Percentiles rank a stretch among this genome's conserved stretches.
Evolutionary conservation across 2,329 filamentous ascomycete genomes (phyloP).

Genomic region (Penicillium polonicum): DNA sequence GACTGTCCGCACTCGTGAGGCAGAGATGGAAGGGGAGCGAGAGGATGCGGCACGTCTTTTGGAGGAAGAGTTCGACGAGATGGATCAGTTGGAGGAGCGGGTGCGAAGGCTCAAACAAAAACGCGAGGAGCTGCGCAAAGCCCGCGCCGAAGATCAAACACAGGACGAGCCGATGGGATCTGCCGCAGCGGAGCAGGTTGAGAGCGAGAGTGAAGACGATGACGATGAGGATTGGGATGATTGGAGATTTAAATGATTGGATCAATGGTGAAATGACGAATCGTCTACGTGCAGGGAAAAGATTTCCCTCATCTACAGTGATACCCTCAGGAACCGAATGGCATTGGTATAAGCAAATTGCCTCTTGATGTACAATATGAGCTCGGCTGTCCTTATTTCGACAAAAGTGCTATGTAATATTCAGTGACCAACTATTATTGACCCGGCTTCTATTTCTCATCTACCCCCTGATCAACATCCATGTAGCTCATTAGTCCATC

Average conservation of each 20-base stretch:
- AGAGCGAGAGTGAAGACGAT: slow-evolving; percentile 57
- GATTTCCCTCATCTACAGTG: slow-evolving; percentile 33
- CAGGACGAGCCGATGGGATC: slow-evolving; percentile 28
- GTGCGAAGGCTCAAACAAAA: slow-evolving; percentile 68
- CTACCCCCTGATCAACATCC: slow-evolving; percentile 26
- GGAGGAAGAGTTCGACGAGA: slow-evolving; percentile 77
- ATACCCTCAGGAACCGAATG: slow-evolving; percentile 34
- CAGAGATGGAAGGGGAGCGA: slow-evolving; percentile 63
- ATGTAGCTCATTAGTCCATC: slow-evolving; percentile 45
- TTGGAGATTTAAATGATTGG: slow-evolving; percentile 40
- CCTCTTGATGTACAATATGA: slow-evolving; percentile 17
- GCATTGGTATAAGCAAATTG: slow-evolving; percentile 17
- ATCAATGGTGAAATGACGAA: slow-evolving; percentile 22
- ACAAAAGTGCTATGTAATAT: slow-evolving; percentile 8
- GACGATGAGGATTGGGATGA: slow-evolving; percentile 52
- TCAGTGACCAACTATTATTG: slow-evolving; percentile 13
- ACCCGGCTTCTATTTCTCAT: slow-evolving; percentile 7
- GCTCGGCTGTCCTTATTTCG: neutral
- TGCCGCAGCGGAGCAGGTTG: slow-evolving; percentile 31
- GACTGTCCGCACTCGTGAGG: slow-evolving; percentile 48
- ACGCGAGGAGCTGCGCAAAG: slow-evolving; percentile 63
- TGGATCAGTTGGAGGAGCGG: slow-evolving; percentile 73
- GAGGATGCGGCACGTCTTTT: slow-evolving; percentile 73
- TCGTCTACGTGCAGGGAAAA: slow-evolving; percentile 25
- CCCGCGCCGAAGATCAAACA: slow-evolving; percentile 25